These are phyloP conservation scores for Saturnispora besseyi DNA, from an alignment of 805 yeast genomes.

Conservation along the genomic window DNA sequence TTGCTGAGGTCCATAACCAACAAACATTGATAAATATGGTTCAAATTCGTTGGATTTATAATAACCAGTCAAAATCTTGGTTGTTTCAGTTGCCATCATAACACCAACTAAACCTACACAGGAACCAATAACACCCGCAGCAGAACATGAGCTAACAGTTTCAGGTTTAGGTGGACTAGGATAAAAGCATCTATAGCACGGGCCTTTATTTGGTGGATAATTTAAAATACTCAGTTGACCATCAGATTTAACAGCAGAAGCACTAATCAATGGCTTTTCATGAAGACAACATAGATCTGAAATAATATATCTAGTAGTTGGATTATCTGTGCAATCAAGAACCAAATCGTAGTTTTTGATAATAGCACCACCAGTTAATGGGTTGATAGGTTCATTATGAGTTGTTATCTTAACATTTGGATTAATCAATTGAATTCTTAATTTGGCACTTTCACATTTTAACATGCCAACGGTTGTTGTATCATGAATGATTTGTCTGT, in stretches of 20 bases:
- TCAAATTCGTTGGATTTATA: slow-evolving; percentile 45
- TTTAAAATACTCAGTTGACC: slow-evolving; percentile 82
- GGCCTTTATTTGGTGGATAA: slow-evolving; percentile 50
- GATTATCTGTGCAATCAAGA: slow-evolving; percentile 92
- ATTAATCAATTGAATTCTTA: slow-evolving; percentile 45
- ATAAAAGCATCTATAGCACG: slow-evolving; percentile 91
- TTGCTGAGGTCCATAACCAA: slow-evolving; percentile 53
- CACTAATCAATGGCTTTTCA: slow-evolving; percentile 73
- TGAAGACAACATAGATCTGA: slow-evolving; percentile 72
- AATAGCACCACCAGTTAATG: slow-evolving; percentile 54
- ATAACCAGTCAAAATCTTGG: slow-evolving; percentile 57
- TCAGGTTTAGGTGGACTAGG: slow-evolving; percentile 86
- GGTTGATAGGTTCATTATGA: slow-evolving; percentile 41
- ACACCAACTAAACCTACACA: slow-evolving; percentile 90
- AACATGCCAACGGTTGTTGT: slow-evolving; percentile 54
- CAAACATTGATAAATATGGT: slow-evolving; percentile 63
- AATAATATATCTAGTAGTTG: slow-evolving; percentile 75
- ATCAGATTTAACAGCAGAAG: slow-evolving; percentile 84
- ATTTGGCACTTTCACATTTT: slow-evolving; percentile 75
- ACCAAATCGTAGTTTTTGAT: slow-evolving; percentile 63
- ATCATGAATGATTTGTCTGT: slow-evolving; percentile 79
- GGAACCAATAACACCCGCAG: slow-evolving; percentile 92
- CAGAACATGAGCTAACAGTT: slow-evolving; percentile 76
- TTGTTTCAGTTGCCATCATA: slow-evolving; percentile 80
- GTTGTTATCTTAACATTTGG: slow-evolving; percentile 54